phyloP scores from a whole-genome alignment of 1,284 basidiomycete genomes.

The Ustilago trichophora region DNA sequence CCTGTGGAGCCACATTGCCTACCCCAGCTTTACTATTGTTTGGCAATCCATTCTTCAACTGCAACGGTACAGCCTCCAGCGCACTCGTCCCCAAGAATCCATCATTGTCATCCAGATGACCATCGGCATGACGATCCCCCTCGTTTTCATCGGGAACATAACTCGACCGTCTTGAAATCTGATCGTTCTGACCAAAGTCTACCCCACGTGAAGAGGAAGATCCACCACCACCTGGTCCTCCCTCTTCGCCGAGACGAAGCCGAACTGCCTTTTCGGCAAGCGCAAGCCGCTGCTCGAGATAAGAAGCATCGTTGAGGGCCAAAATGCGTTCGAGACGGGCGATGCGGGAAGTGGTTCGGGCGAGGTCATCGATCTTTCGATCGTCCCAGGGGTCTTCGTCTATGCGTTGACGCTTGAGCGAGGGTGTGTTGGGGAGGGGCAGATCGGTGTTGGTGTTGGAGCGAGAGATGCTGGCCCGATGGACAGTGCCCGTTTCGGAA shows the following conservation, averaged over 20 bases:
- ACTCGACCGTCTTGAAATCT: slow-evolving; percentile 25
- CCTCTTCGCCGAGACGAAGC: slow-evolving; percentile 22
- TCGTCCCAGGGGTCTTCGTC: slow-evolving; percentile 42
- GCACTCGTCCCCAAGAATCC: slow-evolving; percentile 43
- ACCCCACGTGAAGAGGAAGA: not conserved
- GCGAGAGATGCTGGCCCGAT: slow-evolving; percentile 25
- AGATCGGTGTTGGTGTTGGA: slow-evolving; percentile 20
- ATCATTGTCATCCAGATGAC: slow-evolving; percentile 45
- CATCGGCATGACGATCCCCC: slow-evolving; percentile 32
- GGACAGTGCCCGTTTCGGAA: slow-evolving; percentile 17
- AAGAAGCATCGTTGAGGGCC: slow-evolving; percentile 33
- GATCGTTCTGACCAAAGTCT: slow-evolving; percentile 4
- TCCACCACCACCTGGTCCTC: no score
- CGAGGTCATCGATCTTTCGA: slow-evolving; percentile 35
- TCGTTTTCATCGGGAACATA: slow-evolving; percentile 36
- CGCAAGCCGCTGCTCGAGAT: slow-evolving; percentile 40
- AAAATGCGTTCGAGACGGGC: slow-evolving; percentile 41
- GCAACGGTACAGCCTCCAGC: slow-evolving; percentile 39
- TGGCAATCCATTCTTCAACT: slow-evolving; percentile 35
- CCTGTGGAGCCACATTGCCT: slow-evolving; percentile 29
- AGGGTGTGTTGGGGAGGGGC: slow-evolving; percentile 1
- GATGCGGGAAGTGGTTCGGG: slow-evolving; percentile 37
- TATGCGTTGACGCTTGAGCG: slow-evolving; percentile 16
- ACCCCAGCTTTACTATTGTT: slow-evolving; percentile 5
- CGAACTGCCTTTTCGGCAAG: slow-evolving; percentile 42